Percentiles rank a stretch among this genome's conserved stretches.
phyloP scores from a whole-genome alignment of 495 filamentous ascomycete genomes.

The Hypomontagnella monticulosa region DNA sequence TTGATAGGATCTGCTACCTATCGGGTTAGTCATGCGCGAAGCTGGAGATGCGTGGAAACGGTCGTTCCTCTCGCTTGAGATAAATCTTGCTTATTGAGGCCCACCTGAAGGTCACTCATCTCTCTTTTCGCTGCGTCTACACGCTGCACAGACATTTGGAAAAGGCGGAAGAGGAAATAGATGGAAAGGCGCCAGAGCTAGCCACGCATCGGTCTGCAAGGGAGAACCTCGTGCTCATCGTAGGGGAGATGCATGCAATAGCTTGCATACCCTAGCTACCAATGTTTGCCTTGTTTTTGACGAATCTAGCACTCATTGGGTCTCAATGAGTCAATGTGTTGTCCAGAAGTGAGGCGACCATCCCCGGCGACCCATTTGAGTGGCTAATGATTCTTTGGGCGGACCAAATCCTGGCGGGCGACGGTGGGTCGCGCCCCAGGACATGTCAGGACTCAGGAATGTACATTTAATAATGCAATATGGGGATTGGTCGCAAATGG shows the following conservation, averaged over 20 bases:
- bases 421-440: slow-evolving; percentile 31
- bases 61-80: slow-evolving; percentile 5
- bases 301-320: slow-evolving; percentile 42
- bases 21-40: slow-evolving; percentile 29
- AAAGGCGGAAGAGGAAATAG: slow-evolving; percentile 22
- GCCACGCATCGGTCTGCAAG: slow-evolving; percentile 45
- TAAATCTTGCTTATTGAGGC: slow-evolving; percentile 34
- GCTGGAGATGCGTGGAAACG: slow-evolving; percentile 14
- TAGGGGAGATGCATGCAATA: slow-evolving; percentile 47
- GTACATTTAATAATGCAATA: slow-evolving; percentile 2
- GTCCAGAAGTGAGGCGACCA: slow-evolving; percentile 46
- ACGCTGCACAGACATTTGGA: slow-evolving; percentile 4
- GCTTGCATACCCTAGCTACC: slow-evolving; percentile 43
- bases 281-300: slow-evolving; percentile 43
- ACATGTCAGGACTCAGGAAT: slow-evolving; percentile 22
- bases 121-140: slow-evolving; percentile 11
- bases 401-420: slow-evolving; percentile 35
- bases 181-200: slow-evolving; percentile 29
- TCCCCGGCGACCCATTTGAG: slow-evolving; percentile 39
- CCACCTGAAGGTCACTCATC: slow-evolving; percentile 30
- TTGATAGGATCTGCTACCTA: slow-evolving; percentile 38
- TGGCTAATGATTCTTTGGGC: slow-evolving; percentile 41
- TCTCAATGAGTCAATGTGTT: slow-evolving; percentile 47
- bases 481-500: not conserved
- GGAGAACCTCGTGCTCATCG: slow-evolving; percentile 48